These are phyloP conservation scores for Aspergillus pseudoglaucus DNA, from an alignment of 2,329 filamentous ascomycete species.

Conservation along the genomic window DNA sequence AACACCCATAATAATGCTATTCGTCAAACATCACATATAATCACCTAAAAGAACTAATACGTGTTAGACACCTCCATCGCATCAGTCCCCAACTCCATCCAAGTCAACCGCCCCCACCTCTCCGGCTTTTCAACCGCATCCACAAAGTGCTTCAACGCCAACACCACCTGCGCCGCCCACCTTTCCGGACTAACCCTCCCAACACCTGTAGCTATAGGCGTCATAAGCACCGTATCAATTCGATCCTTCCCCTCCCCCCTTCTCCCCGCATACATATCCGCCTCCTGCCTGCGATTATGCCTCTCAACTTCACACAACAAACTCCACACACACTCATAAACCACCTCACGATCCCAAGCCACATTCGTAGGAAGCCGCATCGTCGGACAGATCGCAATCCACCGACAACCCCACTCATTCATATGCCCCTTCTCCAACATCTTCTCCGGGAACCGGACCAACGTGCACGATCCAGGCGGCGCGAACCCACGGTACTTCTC, in stretches of 20 bases:
- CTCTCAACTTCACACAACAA: conserved; percentile 45
- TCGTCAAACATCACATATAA: no score
- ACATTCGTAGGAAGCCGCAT: conserved; percentile 45
- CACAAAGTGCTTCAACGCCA: conserved; percentile 49
- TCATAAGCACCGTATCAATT: conserved; percentile 45
- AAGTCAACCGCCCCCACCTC: conserved; percentile 38
- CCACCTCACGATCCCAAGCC: conserved; percentile 47
- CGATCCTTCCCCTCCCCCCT: conserved; percentile 8
- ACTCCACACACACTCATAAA: conserved; percentile 51
- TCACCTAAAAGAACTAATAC: conserved; percentile 1
- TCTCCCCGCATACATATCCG: conserved; percentile 1
- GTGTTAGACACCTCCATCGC: conserved; percentile 22
- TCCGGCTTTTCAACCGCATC: conserved; percentile 41
- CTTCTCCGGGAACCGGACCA: conserved; percentile 40
- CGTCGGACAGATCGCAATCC: conserved; percentile 48
- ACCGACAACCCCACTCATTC: conserved; percentile 39
- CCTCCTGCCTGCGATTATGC: conserved; percentile 35
- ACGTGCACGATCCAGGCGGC: conserved; percentile 46
- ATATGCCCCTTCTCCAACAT: conserved; percentile 16
- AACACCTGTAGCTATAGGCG: conserved; percentile 47
- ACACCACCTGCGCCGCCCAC: conserved; percentile 47
- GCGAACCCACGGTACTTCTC: conserved; percentile 45
- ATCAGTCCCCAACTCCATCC: conserved; percentile 24
- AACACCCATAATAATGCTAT: not conserved
- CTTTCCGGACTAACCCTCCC: conserved; percentile 41